These are phyloP conservation scores for Ophiocordyceps camponoti-leonardi DNA, from an alignment of 2,329 filamentous ascomycete genomes.

Conservation along the genomic window DNA sequence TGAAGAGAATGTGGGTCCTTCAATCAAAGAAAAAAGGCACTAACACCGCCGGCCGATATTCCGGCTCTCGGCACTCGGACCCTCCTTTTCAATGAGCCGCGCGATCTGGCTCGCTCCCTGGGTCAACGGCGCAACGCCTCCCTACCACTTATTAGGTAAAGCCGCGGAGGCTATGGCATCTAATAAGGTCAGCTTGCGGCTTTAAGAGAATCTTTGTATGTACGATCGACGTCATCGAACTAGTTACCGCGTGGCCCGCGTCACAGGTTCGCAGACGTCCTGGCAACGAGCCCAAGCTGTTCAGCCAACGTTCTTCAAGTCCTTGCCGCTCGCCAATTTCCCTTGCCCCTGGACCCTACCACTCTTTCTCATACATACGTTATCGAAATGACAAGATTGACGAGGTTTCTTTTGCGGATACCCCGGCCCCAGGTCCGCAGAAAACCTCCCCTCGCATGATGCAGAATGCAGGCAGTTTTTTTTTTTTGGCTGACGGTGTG, in stretches of 20 bases:
- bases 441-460: background rate
- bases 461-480: background rate
- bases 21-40: too few relatives aligned
- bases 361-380: background rate
- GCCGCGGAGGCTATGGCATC: background rate
- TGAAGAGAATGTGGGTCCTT: too few relatives aligned
- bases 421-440: constrained; percentile 21
- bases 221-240: background rate
- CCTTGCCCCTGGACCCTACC: background rate
- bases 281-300: background rate
- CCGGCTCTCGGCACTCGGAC: background rate
- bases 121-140: background rate
- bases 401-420: constrained; percentile 18
- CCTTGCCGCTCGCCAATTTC: background rate
- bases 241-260: background rate
- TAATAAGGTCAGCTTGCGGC: background rate
- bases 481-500: constrained; percentile 1
- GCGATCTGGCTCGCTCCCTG: background rate
- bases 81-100: background rate
- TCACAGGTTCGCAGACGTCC: background rate
- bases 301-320: background rate
- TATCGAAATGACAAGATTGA: constrained; percentile 17
- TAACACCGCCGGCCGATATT: too few relatives aligned
- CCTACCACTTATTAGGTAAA: background rate
- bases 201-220: background rate